Percentiles rank a stretch among this genome's conserved stretches.
These are phyloP conservation scores for Phanerochaete sordida DNA, from an alignment of 768 basidiomycete species.

Conservation along the genomic window DNA sequence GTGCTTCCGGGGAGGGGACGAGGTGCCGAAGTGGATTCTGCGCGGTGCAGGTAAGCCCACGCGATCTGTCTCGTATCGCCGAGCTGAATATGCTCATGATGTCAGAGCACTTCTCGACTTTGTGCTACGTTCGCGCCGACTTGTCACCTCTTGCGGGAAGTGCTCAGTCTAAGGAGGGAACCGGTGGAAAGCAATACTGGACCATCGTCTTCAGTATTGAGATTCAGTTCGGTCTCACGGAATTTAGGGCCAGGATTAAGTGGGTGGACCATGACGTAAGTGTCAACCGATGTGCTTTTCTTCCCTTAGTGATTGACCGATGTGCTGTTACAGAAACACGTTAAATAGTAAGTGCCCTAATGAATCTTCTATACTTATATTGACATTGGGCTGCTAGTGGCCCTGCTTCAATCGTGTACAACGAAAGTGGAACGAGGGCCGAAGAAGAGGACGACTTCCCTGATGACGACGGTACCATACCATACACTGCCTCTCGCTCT, in stretches of 20 bases:
- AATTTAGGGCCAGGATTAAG: slow-evolving; percentile 79
- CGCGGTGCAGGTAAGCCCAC: slow-evolving; percentile 40
- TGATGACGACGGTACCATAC: slow-evolving; percentile 52
- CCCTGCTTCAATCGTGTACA: slow-evolving; percentile 78
- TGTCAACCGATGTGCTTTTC: slow-evolving; percentile 10
- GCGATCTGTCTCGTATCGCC: not conserved
- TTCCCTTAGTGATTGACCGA: not conserved
- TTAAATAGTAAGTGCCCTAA: slow-evolving; percentile 59
- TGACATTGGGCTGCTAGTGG: slow-evolving; percentile 43
- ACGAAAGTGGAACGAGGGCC: slow-evolving; percentile 69
- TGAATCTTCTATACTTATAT: not conserved
- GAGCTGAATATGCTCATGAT: not conserved
- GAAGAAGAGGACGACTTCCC: slow-evolving; percentile 70
- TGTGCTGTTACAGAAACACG: slow-evolving; percentile 46
- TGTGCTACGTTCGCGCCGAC: slow-evolving; percentile 78
- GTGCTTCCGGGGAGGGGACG: slow-evolving; percentile 77
- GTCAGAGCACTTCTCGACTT: slow-evolving; percentile 66
- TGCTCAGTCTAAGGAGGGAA: slow-evolving; percentile 63
- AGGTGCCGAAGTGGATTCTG: slow-evolving; percentile 71
- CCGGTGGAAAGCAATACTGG: slow-evolving; percentile 71
- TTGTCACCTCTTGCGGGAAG: slow-evolving; percentile 68
- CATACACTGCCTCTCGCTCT: slow-evolving; percentile 28
- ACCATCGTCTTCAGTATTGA: slow-evolving; percentile 83
- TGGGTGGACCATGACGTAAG: slow-evolving; percentile 71
- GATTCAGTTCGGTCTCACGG: slow-evolving; percentile 79